Evolutionary conservation across 2,329 filamentous ascomycete species (phyloP).

Genomic region (Neopestalotiopsis sp.): DNA sequence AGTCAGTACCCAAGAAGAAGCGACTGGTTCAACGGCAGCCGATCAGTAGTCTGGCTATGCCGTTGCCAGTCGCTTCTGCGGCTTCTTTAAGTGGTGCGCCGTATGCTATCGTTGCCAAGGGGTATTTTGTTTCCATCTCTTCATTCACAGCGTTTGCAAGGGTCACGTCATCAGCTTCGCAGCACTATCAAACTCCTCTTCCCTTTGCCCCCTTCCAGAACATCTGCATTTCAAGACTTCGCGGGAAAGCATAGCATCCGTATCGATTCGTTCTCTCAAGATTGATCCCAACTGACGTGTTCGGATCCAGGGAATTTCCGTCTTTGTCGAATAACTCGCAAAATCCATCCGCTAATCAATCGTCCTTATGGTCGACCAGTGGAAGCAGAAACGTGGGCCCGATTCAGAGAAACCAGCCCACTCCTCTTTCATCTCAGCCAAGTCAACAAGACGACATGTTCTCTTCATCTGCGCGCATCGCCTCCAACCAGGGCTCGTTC

Average conservation of each 20-base stretch:
- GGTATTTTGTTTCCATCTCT: slow-evolving; percentile 25
- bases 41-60: neutral
- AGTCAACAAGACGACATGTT: slow-evolving; percentile 54
- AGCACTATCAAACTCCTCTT: neutral
- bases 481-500: slow-evolving; percentile 52
- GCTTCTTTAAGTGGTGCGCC: slow-evolving; percentile 21
- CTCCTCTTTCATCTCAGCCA: slow-evolving; percentile 55
- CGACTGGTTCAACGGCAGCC: slow-evolving; percentile 12
- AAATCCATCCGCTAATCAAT: slow-evolving; percentile 51
- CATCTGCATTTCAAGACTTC: neutral
- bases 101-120: slow-evolving; percentile 30
- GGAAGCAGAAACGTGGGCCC: slow-evolving; percentile 53
- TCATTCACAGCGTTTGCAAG: neutral
- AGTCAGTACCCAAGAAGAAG: neutral
- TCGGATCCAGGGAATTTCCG: slow-evolving; percentile 63
- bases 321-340: slow-evolving; percentile 67
- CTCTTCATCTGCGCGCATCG: slow-evolving; percentile 41
- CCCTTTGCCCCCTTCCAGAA: neutral
- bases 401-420: slow-evolving; percentile 56
- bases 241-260: neutral
- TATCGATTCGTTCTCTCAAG: neutral
- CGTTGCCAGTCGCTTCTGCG: neutral
- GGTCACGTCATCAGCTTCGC: neutral
- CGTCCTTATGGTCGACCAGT: slow-evolving; percentile 60
- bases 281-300: slow-evolving; percentile 29